A percentile compares a stretch with the other conserved stretches of the same genome.
These are phyloP conservation scores for Funneliformis caledonium DNA, from an alignment of 371 early-diverging fungal species.

Conservation along the genomic window DNA sequence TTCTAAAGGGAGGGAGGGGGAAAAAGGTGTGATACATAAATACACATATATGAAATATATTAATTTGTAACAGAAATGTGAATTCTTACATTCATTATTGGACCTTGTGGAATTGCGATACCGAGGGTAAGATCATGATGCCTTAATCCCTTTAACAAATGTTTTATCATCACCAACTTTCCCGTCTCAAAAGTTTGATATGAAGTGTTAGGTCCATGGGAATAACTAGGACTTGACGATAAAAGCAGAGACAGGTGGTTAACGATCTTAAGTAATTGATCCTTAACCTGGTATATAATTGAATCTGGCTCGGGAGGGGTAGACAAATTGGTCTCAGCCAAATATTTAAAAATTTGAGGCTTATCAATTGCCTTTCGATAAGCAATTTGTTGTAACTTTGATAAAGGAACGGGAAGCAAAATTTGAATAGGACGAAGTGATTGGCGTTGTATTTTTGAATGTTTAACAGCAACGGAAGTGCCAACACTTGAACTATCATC, in stretches of 20 bases:
- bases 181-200: background rate
- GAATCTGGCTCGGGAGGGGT: background rate
- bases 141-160: background rate
- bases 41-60: background rate
- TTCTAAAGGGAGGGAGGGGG: background rate
- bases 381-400: constrained; percentile 9
- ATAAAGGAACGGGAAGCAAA: constrained; percentile 14
- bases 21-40: background rate
- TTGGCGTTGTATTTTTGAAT: background rate
- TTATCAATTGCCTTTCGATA: background rate
- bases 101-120: constrained; percentile 16
- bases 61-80: background rate
- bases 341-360: background rate
- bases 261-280: constrained; percentile 10
- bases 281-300: background rate
- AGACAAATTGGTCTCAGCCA: background rate
- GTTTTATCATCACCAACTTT: background rate
- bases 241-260: constrained; percentile 4
- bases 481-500: background rate
- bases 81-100: constrained; percentile 12
- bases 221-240: background rate
- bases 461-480: too few species aligned
- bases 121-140: background rate
- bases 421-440: background rate
- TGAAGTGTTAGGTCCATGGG: background rate